Conservation (phyloP, 768 basidiomycete genomes). For the Coprinopsis cinerea region DNA sequence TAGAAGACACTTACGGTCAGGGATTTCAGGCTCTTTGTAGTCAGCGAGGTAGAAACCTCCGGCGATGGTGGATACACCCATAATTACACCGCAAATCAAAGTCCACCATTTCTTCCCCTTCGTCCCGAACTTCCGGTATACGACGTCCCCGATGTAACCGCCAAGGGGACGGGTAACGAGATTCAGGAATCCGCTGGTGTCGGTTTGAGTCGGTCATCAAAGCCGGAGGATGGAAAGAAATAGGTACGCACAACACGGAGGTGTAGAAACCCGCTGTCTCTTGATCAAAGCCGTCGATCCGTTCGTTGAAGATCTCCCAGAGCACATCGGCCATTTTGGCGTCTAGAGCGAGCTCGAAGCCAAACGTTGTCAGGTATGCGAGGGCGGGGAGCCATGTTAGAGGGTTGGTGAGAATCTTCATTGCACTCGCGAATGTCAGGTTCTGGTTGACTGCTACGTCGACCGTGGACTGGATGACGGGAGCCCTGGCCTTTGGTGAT, state of each 20-base stretch:
- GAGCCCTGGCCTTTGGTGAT: background rate
- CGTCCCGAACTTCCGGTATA: slow-evolving; percentile 38
- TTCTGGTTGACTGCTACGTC: slow-evolving; percentile 42
- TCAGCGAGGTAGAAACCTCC: slow-evolving; percentile 38
- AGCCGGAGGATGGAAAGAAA: background rate
- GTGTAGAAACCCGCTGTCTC: slow-evolving; percentile 46
- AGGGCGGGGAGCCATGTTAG: slow-evolving; percentile 51
- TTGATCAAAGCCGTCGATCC: slow-evolving; percentile 34
- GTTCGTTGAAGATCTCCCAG: slow-evolving; percentile 30
- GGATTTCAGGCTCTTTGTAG: slow-evolving; percentile 14
- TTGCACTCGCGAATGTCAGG: slow-evolving; percentile 28
- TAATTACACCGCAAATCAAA: slow-evolving; percentile 34
- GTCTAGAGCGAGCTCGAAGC: slow-evolving; percentile 53
- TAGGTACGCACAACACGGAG: slow-evolving; percentile 21
- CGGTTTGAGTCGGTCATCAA: slow-evolving; percentile 10
- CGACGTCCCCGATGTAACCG: slow-evolving; percentile 40
- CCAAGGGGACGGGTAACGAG: slow-evolving; percentile 44
- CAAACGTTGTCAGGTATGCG: slow-evolving; percentile 51
- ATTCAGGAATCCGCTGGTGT: slow-evolving; percentile 44
- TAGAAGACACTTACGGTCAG: slow-evolving; percentile 28
- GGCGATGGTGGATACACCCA: slow-evolving; percentile 38
- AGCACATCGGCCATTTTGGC: slow-evolving; percentile 44
- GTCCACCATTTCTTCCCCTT: slow-evolving; percentile 45
- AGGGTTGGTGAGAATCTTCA: slow-evolving; percentile 31
- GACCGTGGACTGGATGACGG: slow-evolving; percentile 25